A percentile compares a stretch with the other conserved stretches of the same genome.
phyloP scores from a whole-genome alignment of 495 filamentous ascomycete genomes.

The Delitschia confertaspora region DNA sequence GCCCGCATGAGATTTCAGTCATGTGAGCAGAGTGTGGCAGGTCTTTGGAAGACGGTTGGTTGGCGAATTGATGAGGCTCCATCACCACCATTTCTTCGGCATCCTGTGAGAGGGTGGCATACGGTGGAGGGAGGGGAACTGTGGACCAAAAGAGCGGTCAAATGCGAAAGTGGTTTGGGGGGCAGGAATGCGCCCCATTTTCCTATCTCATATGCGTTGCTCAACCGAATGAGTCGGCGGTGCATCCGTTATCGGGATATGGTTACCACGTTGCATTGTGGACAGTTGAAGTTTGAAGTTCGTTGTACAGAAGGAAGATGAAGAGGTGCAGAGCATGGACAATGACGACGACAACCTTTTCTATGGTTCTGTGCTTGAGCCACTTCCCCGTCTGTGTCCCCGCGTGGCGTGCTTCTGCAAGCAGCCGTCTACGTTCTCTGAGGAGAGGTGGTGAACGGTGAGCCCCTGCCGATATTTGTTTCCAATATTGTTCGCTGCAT shows the following conservation, averaged over 20 bases:
- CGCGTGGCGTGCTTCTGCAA: conserved; percentile 16
- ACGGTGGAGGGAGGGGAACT: no score
- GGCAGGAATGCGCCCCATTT: not conserved
- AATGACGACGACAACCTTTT: conserved; percentile 5
- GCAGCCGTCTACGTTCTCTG: conserved; percentile 15
- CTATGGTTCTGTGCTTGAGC: not conserved
- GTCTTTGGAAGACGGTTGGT: conserved; percentile 18
- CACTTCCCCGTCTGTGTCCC: conserved; percentile 1
- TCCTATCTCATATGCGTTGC: not conserved
- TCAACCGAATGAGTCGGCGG: conserved; percentile 9
- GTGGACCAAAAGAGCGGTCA: conserved; percentile 24
- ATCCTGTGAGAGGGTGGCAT: conserved; percentile 6
- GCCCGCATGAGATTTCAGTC: conserved; percentile 31
- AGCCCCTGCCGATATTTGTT: conserved; percentile 6
- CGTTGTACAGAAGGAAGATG: conserved; percentile 7
- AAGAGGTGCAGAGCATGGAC: no score
- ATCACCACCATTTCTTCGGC: conserved; percentile 8
- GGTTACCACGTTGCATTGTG: conserved; percentile 7
- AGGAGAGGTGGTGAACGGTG: no score
- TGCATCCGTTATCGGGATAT: conserved; percentile 2
- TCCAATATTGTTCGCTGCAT: conserved; percentile 25
- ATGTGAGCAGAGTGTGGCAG: conserved; percentile 32
- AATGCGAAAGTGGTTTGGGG: conserved; percentile 3
- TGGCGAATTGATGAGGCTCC: conserved; percentile 22
- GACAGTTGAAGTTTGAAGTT: conserved; percentile 1